These are phyloP conservation scores for Ocimum tenuiflorum DNA, from an alignment of 257 asterid genomes.

Conservation along the genomic window DNA sequence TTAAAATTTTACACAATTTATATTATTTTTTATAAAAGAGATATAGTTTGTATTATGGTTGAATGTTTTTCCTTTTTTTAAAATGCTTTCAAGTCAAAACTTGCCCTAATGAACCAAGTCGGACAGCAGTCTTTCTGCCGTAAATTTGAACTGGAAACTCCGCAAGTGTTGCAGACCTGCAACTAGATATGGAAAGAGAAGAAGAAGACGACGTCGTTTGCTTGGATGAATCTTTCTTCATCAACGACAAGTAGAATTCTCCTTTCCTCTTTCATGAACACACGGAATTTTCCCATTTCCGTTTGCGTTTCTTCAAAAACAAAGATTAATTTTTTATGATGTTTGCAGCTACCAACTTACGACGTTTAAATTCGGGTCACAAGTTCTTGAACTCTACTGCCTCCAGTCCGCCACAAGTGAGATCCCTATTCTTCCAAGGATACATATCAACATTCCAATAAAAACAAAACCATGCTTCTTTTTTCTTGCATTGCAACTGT, in stretches of 20 bases:
- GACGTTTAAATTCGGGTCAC: slow-evolving; percentile 63
- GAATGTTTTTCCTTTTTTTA: too few species aligned
- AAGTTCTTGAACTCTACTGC: slow-evolving; percentile 66
- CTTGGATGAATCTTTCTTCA: slow-evolving; percentile 74
- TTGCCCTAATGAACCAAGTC: background rate
- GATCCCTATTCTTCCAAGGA: slow-evolving; percentile 16
- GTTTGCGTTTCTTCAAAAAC: background rate
- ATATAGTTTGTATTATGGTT: too few species aligned
- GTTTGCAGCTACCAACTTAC: slow-evolving; percentile 69
- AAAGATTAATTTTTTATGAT: background rate
- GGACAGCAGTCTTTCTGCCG: background rate
- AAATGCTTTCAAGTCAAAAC: too few species aligned
- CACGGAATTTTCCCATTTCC: background rate
- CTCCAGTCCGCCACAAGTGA: slow-evolving; percentile 84
- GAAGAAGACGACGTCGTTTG: slow-evolving; percentile 60
- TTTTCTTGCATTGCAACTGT: background rate
- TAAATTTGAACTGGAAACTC: background rate
- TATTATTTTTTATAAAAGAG: too few species aligned
- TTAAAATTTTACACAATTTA: too few species aligned
- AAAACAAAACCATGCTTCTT: background rate
- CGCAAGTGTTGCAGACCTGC: background rate
- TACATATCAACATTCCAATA: background rate
- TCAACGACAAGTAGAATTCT: slow-evolving; percentile 52
- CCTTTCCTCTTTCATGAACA: background rate
- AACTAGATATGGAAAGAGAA: slow-evolving; percentile 20